Evolutionary conservation across 2,329 filamentous ascomycete genomes (phyloP).

Genomic region (Aspergillus pseudonomiae): DNA sequence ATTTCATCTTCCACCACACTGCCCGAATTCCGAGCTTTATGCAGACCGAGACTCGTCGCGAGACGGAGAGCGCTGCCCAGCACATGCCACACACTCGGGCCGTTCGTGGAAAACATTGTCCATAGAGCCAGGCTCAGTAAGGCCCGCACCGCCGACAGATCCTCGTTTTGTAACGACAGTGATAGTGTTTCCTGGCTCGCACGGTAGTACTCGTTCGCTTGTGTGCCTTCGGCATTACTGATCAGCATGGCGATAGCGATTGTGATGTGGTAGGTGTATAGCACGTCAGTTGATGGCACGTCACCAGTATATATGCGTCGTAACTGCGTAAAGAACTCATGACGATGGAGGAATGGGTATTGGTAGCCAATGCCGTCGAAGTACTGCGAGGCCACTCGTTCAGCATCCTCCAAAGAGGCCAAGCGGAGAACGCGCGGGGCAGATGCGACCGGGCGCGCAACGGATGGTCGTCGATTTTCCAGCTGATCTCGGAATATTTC

Average conservation of each 20-base stretch:
- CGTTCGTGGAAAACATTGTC: slow-evolving; percentile 41
- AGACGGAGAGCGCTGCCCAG: slow-evolving; percentile 41
- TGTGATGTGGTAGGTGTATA: slow-evolving; percentile 42
- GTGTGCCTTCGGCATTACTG: slow-evolving; percentile 32
- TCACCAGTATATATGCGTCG: slow-evolving; percentile 40
- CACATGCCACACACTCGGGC: slow-evolving; percentile 45
- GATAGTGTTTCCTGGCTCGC: slow-evolving; percentile 39
- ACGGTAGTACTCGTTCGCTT: slow-evolving; percentile 39
- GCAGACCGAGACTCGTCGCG: slow-evolving; percentile 41
- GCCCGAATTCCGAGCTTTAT: slow-evolving; percentile 34
- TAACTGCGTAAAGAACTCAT: slow-evolving; percentile 37
- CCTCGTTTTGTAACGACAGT: slow-evolving; percentile 41
- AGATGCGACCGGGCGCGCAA: slow-evolving; percentile 34
- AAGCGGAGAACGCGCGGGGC: slow-evolving; percentile 38
- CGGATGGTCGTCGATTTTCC: slow-evolving; percentile 39
- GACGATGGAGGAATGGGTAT: slow-evolving; percentile 41
- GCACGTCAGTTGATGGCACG: slow-evolving; percentile 35
- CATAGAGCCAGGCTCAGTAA: slow-evolving; percentile 42
- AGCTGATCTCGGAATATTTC: slow-evolving; percentile 45
- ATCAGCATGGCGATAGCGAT: slow-evolving; percentile 41
- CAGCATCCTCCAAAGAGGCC: slow-evolving; percentile 39
- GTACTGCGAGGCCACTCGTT: slow-evolving; percentile 36
- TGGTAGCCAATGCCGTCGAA: slow-evolving; percentile 45
- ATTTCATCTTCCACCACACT: slow-evolving; percentile 42
- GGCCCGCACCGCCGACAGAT: slow-evolving; percentile 40